Conservation (phyloP, 345 rosid genomes). For the Brassica nigra region DNA sequence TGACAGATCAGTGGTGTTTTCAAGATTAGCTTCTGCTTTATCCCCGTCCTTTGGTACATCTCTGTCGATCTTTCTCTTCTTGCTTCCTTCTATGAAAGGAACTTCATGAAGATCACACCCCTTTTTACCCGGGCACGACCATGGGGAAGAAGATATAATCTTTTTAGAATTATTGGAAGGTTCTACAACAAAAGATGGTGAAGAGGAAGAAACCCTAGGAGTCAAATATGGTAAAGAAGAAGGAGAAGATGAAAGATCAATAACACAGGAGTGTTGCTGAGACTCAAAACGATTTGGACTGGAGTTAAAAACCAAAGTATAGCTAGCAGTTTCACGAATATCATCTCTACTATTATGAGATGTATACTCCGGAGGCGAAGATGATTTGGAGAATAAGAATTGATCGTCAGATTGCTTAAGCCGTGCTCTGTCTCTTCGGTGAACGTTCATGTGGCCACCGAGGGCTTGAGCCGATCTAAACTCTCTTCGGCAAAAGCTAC, state of each 20-base stretch:
- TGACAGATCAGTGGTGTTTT: conserved; percentile 48
- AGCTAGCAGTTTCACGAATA: conserved; percentile 35
- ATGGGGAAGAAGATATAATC: conserved; percentile 36
- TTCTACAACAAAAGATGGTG: conserved; percentile 42
- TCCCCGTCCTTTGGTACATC: conserved; percentile 38
- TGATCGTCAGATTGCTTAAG: conserved; percentile 63
- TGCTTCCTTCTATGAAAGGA: conserved; percentile 41
- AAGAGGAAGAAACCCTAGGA: conserved; percentile 53
- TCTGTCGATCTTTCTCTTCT: conserved; percentile 38
- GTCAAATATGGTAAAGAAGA: conserved; percentile 38
- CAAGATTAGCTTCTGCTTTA: conserved; percentile 44
- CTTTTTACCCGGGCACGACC: conserved; percentile 29
- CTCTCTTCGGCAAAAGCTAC: conserved; percentile 82
- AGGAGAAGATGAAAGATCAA: conserved; percentile 40
- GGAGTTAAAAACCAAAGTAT: conserved; percentile 57
- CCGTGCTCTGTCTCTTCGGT: conserved; percentile 89
- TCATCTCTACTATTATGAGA: conserved; percentile 42
- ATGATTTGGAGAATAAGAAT: conserved; percentile 36
- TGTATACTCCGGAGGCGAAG: conserved; percentile 46
- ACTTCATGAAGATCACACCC: conserved; percentile 33
- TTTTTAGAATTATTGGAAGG: conserved; percentile 26
- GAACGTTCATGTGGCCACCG: conserved; percentile 96
- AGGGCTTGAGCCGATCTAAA: conserved; percentile 91
- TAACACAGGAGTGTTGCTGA: conserved; percentile 35
- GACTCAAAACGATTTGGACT: conserved; percentile 56